Percentiles rank a stretch among this genome's conserved stretches.
phyloP scores from a whole-genome alignment of 1,284 basidiomycete genomes.

The Ceratobasidium sp. region DNA sequence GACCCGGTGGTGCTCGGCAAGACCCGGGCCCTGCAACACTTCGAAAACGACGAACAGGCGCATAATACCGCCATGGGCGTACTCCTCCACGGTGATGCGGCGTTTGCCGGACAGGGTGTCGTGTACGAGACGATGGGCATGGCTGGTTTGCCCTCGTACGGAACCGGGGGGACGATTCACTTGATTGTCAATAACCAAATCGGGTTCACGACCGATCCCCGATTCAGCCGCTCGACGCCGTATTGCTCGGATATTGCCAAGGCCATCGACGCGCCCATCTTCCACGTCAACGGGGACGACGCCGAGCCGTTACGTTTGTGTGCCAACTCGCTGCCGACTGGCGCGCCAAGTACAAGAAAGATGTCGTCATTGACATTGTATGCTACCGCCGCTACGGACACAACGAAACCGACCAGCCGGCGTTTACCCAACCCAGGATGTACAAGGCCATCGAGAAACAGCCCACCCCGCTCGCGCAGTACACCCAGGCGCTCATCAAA shows the following conservation, averaged over 20 bases:
- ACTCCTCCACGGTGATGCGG: slow-evolving; percentile 96
- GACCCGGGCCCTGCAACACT: slow-evolving; percentile 95
- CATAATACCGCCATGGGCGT: slow-evolving; percentile 91
- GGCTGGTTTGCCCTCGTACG: slow-evolving; percentile 93
- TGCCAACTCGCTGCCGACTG: slow-evolving; percentile 98
- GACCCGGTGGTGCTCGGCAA: slow-evolving; percentile 98
- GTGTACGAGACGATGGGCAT: slow-evolving; percentile 99
- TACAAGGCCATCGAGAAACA: slow-evolving; percentile 97
- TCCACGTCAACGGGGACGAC: slow-evolving; percentile 99
- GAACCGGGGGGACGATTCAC: slow-evolving; percentile 97
- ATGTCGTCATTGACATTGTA: slow-evolving; percentile 98
- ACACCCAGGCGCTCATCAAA: slow-evolving; percentile 88
- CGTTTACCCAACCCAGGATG: slow-evolving; percentile 99
- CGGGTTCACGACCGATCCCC: slow-evolving; percentile 98
- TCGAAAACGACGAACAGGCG: slow-evolving; percentile 83
- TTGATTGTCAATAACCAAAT: slow-evolving; percentile 99
- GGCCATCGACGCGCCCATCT: slow-evolving; percentile 97
- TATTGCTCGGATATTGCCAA: slow-evolving; percentile 99
- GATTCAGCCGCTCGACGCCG: slow-evolving; percentile 96
- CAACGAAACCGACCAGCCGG: slow-evolving; percentile 99
- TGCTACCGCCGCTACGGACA: slow-evolving; percentile 99
- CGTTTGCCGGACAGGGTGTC: slow-evolving; percentile 97
- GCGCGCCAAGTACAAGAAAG: slow-evolving; percentile 98
- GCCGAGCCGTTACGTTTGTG: slow-evolving; percentile 97
- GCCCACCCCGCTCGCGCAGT: slow-evolving; percentile 89